Percentiles rank a stretch among this genome's conserved stretches.
Evolutionary conservation across 108 stramenopile genomes (phyloP).

Genomic region (Bacterosira constricta): DNA sequence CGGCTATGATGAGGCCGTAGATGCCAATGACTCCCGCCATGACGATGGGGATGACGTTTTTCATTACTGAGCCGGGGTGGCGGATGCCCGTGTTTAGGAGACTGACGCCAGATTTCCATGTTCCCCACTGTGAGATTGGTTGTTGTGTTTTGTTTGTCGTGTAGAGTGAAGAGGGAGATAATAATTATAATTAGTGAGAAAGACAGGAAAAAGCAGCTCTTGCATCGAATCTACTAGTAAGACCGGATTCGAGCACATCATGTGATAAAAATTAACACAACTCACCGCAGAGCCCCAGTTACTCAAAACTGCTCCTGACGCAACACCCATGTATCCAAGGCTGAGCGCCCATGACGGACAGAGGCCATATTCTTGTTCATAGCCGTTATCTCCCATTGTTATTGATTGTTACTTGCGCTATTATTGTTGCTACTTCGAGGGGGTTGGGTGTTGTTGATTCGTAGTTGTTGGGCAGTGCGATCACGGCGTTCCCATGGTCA

Average conservation of each 20-base stretch:
- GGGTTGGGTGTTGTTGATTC: no score
- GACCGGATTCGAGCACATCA: no score
- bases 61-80: conserved; percentile 87
- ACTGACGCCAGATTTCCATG: conserved; percentile 82
- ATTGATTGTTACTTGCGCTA: neutral
- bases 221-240: no score
- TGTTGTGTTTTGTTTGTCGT: no score
- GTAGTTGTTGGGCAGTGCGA: no score
- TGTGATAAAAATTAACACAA: conserved; percentile 9
- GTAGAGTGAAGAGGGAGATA: no score
- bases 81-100: conserved; percentile 86
- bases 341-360: conserved; percentile 72
- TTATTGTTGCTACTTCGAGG: no score
- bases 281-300: conserved; percentile 84
- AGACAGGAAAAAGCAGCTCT: no score
- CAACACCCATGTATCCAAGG: conserved; percentile 78
- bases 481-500: neutral
- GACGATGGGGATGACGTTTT: conserved; percentile 90
- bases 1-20: conserved; percentile 87
- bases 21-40: conserved; percentile 94
- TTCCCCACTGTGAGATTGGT: conserved; percentile 90
- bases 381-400: conserved; percentile 15
- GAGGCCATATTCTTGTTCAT: conserved; percentile 33
- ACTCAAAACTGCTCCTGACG: conserved; percentile 66
- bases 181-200: no score